Evolutionary conservation across 371 early-diverging fungal genomes (phyloP).

Genomic region (Quaeritorhiza haematococci): DNA sequence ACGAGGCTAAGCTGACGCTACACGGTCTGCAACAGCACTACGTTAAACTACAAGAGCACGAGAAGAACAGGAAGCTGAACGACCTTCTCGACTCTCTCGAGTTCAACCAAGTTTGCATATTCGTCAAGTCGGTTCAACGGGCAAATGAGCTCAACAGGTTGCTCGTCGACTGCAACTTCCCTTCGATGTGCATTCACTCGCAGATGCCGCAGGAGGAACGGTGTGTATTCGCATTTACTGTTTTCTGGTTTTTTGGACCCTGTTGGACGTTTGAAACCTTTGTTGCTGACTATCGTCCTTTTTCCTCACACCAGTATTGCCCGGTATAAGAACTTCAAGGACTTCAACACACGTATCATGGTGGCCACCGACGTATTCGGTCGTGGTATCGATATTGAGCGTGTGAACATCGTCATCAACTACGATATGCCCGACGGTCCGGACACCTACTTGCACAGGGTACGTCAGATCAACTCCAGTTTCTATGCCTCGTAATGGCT

Average conservation of each 20-base stretch:
- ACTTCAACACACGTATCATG: slow-evolving; percentile 89
- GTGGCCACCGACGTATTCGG: slow-evolving; percentile 98
- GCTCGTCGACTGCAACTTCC: slow-evolving; percentile 85
- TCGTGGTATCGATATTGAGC: slow-evolving; percentile 98
- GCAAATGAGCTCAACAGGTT: slow-evolving; percentile 86
- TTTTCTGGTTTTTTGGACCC: not conserved
- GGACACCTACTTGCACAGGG: slow-evolving; percentile 94
- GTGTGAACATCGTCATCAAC: slow-evolving; percentile 98
- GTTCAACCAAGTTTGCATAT: slow-evolving; percentile 97
- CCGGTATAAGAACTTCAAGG: slow-evolving; percentile 94
- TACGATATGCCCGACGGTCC: slow-evolving; percentile 96
- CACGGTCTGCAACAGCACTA: slow-evolving; percentile 97
- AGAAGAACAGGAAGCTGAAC: slow-evolving; percentile 90
- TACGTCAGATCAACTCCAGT: too few relatives aligned
- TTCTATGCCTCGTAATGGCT: not conserved
- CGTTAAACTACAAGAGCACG: slow-evolving; percentile 76
- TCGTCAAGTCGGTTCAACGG: slow-evolving; percentile 89
- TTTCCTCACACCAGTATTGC: slow-evolving; percentile 54
- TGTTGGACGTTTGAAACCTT: not conserved
- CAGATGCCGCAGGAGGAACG: slow-evolving; percentile 86
- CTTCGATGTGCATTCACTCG: slow-evolving; percentile 90
- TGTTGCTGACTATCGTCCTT: slow-evolving; percentile 1
- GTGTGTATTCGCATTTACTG: slow-evolving; percentile 17
- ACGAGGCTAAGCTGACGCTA: slow-evolving; percentile 96
- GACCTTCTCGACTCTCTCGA: slow-evolving; percentile 90